phyloP scores from a whole-genome alignment of 176 grass and related monocot species.

The Bothriochloa decipiens region DNA sequence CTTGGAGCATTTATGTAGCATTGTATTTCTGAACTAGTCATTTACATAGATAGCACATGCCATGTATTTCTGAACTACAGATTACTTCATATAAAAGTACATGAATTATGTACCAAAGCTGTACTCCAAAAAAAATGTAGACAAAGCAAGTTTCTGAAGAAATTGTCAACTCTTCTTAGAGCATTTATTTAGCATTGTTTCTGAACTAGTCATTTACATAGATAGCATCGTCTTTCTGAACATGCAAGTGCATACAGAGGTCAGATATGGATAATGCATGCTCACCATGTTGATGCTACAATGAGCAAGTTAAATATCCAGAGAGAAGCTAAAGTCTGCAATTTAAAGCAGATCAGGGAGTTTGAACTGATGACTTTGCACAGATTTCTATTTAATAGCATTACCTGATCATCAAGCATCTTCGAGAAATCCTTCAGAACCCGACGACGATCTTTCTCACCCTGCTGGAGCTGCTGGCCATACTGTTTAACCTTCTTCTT shows the following conservation, averaged over 20 bases:
- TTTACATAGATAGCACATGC: background rate
- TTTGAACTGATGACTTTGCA: background rate
- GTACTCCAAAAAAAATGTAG: background rate
- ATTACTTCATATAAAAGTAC: background rate
- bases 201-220: slow-evolving; percentile 4
- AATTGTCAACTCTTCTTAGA: background rate
- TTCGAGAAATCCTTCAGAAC: slow-evolving; percentile 96
- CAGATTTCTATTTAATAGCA: slow-evolving; percentile 13
- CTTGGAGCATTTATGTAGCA: background rate
- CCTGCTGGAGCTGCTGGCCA: slow-evolving; percentile 72
- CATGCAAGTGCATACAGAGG: background rate
- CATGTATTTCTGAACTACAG: background rate
- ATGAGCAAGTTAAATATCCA: slow-evolving; percentile 39
- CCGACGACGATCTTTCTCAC: slow-evolving; percentile 71
- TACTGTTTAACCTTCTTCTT: slow-evolving; percentile 98
- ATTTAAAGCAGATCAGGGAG: slow-evolving; percentile 32
- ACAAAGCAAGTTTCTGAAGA: background rate
- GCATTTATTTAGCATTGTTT: background rate
- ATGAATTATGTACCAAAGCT: background rate
- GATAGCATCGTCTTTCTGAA: background rate
- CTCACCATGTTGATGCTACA: slow-evolving; percentile 35
- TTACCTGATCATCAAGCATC: slow-evolving; percentile 99
- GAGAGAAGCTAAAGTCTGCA: slow-evolving; percentile 33
- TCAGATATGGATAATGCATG: slow-evolving; percentile 34
- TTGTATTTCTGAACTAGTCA: background rate